These are phyloP conservation scores for Cerioporus squamosus DNA, from an alignment of 1,284 basidiomycete species.

Conservation along the genomic window DNA sequence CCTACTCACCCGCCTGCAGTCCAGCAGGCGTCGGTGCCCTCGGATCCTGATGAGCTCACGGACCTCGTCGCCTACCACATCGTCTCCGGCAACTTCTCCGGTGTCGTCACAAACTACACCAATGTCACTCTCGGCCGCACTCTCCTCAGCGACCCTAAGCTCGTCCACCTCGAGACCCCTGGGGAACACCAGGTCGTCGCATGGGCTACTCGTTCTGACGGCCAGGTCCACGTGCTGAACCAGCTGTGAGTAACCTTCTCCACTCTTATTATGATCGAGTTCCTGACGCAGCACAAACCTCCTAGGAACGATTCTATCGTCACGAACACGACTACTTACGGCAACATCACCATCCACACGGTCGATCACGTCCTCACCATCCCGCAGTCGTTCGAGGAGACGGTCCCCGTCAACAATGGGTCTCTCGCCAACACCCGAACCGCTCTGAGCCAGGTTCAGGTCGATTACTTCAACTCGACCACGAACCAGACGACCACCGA, in stretches of 20 bases:
- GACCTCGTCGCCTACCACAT: slow-evolving; percentile 67
- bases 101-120: slow-evolving; percentile 45
- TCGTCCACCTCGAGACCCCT: slow-evolving; percentile 54
- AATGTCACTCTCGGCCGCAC: slow-evolving; percentile 70
- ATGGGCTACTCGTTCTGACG: slow-evolving; percentile 52
- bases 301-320: slow-evolving; percentile 50
- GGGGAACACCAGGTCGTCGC: slow-evolving; percentile 63
- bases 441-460: slow-evolving; percentile 31
- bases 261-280: background rate
- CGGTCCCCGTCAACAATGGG: slow-evolving; percentile 46
- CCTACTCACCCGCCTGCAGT: slow-evolving; percentile 26
- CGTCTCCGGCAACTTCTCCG: slow-evolving; percentile 55
- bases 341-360: slow-evolving; percentile 54
- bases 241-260: slow-evolving; percentile 46
- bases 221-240: slow-evolving; percentile 56
- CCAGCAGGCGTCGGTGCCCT: slow-evolving; percentile 40
- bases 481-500: slow-evolving; percentile 37
- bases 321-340: slow-evolving; percentile 46
- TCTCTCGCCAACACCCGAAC: slow-evolving; percentile 42
- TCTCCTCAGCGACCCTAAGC: slow-evolving; percentile 50
- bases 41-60: slow-evolving; percentile 43
- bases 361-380: slow-evolving; percentile 57
- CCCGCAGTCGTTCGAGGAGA: slow-evolving; percentile 52
- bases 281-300: background rate
- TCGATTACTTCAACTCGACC: slow-evolving; percentile 27